A percentile compares a stretch with the other conserved stretches of the same genome.
Evolutionary conservation across 345 rosid species (phyloP).

Genomic region (Nasturtium officinale): DNA sequence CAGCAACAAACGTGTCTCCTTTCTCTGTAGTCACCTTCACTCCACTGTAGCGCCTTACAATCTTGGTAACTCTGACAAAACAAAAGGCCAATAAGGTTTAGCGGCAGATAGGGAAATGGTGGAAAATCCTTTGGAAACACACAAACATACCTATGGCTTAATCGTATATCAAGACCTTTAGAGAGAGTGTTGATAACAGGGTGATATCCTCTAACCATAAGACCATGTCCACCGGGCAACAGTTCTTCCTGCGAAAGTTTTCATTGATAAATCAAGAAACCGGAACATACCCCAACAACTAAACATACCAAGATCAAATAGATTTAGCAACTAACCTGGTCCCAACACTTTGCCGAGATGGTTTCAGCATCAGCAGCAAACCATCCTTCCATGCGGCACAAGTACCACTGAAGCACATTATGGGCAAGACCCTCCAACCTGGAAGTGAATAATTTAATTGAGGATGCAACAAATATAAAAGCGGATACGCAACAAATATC

Average conservation of each 20-base stretch:
- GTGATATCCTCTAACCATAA: conserved; percentile 96
- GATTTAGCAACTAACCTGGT: conserved; percentile 50
- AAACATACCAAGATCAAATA: not conserved
- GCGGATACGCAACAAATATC: not conserved
- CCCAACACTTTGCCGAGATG: conserved; percentile 88
- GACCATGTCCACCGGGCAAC: conserved; percentile 95
- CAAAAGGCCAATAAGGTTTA: not conserved
- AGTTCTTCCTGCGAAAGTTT: conserved; percentile 67
- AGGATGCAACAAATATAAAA: conserved; percentile 13
- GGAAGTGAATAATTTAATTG: conserved; percentile 4
- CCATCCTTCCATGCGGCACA: conserved; percentile 99
- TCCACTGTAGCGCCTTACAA: conserved; percentile 68
- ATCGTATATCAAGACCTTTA: conserved; percentile 85
- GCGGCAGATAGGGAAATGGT: not conserved
- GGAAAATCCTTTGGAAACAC: not conserved
- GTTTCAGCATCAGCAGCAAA: conserved; percentile 98
- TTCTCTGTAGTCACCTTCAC: conserved; percentile 79
- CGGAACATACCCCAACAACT: conserved; percentile 6
- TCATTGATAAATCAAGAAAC: conserved; percentile 4
- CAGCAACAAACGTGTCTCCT: conserved; percentile 72
- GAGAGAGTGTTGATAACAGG: conserved; percentile 95
- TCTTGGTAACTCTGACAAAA: conserved; percentile 63
- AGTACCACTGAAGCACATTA: conserved; percentile 93
- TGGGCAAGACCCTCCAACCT: conserved; percentile 79
- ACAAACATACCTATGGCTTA: conserved; percentile 70